Evolutionary conservation across 768 basidiomycete genomes (phyloP), one percentile per base, ranked within the genome.

Genomic region (Leccinum boreale): DNA sequence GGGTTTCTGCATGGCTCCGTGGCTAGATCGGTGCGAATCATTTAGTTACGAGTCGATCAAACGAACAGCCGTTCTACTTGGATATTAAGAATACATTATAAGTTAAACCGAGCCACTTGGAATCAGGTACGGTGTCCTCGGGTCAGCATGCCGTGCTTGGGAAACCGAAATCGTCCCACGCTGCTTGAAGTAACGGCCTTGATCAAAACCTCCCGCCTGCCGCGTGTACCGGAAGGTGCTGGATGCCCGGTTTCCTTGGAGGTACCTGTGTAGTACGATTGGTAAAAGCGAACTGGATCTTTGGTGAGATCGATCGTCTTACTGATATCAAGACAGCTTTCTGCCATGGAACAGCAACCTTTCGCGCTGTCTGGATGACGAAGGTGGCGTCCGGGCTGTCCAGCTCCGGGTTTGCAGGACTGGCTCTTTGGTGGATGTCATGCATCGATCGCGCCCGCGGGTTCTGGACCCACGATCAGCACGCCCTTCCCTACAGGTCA

Each of bases 251-350:
- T 28, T 61, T 56, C 47, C 57, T 64, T 44, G 70, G 64, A 29
- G 72, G 66, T 17, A 73, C 64, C 71, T 73, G 58, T 19, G 12
- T 14, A 39, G 42, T 44, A 24, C 11, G 46, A 55, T 68, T 24
- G 52, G 62, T 56, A 53, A 53, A 21, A n/a, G 44, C 52, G 54
- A 35, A 57, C 23, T 26, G 12, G 44, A 11, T 26, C 33, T 21
- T 51, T 7, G 7, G 31, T 44, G 19, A 44, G 42, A 44, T 19
- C 5, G 21, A 42, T 26, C 5, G 14, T 17, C 63, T 58, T 42
- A 70, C 70, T 46, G 46, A 62, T 52, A 72, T 53, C 52, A 71
- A 39, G 46, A 59, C 50, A 2, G 64, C 72, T 45, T 55, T 69
- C 42, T 60, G 61, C 58, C 50, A 58, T 42, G 50, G 54, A 7